A percentile compares a stretch with the other conserved stretches of the same genome.
phyloP scores from a whole-genome alignment of 495 filamentous ascomycete species.

The Xylaria intraflava region DNA sequence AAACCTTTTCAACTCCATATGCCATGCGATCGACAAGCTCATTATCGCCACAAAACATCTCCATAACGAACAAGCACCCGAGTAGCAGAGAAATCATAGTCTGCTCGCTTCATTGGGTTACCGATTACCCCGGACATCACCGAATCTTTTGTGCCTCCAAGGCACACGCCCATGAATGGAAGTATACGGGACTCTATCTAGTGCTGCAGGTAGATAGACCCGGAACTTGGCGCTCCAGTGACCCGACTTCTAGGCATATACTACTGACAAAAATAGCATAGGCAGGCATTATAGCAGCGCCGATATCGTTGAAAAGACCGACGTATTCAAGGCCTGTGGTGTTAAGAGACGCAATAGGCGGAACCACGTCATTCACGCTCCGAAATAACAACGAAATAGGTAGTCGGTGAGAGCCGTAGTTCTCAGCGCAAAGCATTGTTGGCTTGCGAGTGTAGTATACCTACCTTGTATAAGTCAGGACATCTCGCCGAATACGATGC shows the following conservation, averaged over 20 bases:
- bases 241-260: not conserved
- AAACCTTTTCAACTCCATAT: slow-evolving; percentile 66
- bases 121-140: slow-evolving; percentile 57
- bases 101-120: slow-evolving; percentile 48
- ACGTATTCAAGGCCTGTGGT: slow-evolving; percentile 58
- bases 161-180: slow-evolving; percentile 53
- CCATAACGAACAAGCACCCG: slow-evolving; percentile 62
- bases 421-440: no score
- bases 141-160: slow-evolving; percentile 35
- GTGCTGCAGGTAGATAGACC: slow-evolving; percentile 33
- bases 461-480: no score
- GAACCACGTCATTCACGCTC: no score
- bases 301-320: slow-evolving; percentile 46
- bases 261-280: slow-evolving; percentile 53
- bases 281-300: slow-evolving; percentile 58
- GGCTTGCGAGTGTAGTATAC: no score
- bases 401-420: no score
- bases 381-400: no score
- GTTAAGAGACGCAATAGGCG: slow-evolving; percentile 61
- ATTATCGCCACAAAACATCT: slow-evolving; percentile 56
- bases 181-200: slow-evolving; percentile 48
- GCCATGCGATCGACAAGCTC: slow-evolving; percentile 52
- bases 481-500: not conserved
- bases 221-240: not conserved
- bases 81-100: no score